Evolutionary conservation across 169 alveolate species (phyloP), one percentile per base, ranked within the genome.

Genomic region (Cryptosporidium xiaoi): DNA sequence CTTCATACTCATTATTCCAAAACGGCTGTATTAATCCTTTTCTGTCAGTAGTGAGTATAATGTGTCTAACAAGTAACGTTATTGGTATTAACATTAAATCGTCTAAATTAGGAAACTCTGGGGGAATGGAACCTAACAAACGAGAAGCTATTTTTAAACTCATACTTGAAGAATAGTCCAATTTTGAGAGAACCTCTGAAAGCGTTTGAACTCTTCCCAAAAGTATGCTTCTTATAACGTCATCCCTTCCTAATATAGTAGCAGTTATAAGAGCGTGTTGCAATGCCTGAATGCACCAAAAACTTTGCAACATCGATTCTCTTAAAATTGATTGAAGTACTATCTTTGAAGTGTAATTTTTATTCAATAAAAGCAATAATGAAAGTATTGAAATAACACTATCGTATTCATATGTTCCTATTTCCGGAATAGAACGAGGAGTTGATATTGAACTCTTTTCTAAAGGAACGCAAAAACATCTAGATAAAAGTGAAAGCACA

Each of bases 241-340:
- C 71, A 48, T 77, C 69, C 36, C 64, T 77, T 8, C 87, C 87
- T 24, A 77, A 46, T 18, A 77, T 77, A n/a, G 87, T 48, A 16
- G 87, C 87, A 3, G 87, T 77, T 20, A 77, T 60, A 18, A 77
- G 64, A 36, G 77, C 87, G 50, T 77, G 87, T 20, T 77, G 87
- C n/a, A 77, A 27, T 16, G 71, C 71, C 29, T 77, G 77, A 44
- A 77, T 77, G 34, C 87, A 77, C 87, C 87, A 77, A 62, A 60
- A 77, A 66, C 87, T 77, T 24, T 77, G 87, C 69, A 77, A n/a
- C 69, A 77, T 62, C n/a, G 87, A 51, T 53, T 77, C 87, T 36
- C 87, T 58, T 27, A 77, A n/a, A 2, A 77, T 27, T 3, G 87
- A 77, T 12, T 77, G 87, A 16, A 77, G 50, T 20, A 77, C 87